Conservation (phyloP, 1,284 basidiomycete genomes). For the Flammula alnicola region DNA sequence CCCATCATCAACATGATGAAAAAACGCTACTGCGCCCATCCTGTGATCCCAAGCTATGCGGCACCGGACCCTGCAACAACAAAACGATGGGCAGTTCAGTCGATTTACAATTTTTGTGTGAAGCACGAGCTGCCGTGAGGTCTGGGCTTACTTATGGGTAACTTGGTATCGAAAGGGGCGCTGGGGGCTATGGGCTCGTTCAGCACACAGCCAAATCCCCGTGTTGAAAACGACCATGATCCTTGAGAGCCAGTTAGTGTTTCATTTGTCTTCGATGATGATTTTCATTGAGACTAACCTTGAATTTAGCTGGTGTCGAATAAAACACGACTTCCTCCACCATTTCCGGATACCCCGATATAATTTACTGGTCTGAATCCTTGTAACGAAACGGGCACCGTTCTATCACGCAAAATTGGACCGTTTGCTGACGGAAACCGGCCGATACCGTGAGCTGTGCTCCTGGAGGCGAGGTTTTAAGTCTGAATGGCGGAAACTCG, state of each 20-base stretch:
- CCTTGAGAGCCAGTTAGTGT: neutral
- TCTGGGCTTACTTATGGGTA: conserved; percentile 34
- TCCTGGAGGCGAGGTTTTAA: conserved; percentile 39
- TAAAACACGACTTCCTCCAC: conserved; percentile 37
- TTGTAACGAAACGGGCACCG: conserved; percentile 36
- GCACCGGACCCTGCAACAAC: conserved; percentile 29
- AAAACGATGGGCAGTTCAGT: conserved; percentile 31
- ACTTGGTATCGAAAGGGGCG: neutral
- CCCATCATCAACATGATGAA: conserved; percentile 31
- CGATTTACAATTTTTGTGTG: conserved; percentile 34
- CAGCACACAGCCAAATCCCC: neutral
- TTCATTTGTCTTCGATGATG: neutral
- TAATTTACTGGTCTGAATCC: conserved; percentile 36
- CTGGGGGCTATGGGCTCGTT: neutral
- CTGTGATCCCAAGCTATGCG: conserved; percentile 33
- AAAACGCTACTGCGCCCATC: conserved; percentile 34
- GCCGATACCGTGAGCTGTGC: conserved; percentile 30
- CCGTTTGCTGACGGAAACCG: conserved; percentile 25
- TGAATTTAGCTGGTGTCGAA: conserved; percentile 31
- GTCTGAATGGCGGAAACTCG: conserved; percentile 27
- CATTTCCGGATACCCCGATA: conserved; percentile 36
- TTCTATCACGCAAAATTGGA: conserved; percentile 35
- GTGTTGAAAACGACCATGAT: neutral
- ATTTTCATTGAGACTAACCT: neutral
- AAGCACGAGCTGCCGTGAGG: conserved; percentile 32